Conservation (phyloP, 2,329 filamentous ascomycete species). For the Alternaria ventricosa region DNA sequence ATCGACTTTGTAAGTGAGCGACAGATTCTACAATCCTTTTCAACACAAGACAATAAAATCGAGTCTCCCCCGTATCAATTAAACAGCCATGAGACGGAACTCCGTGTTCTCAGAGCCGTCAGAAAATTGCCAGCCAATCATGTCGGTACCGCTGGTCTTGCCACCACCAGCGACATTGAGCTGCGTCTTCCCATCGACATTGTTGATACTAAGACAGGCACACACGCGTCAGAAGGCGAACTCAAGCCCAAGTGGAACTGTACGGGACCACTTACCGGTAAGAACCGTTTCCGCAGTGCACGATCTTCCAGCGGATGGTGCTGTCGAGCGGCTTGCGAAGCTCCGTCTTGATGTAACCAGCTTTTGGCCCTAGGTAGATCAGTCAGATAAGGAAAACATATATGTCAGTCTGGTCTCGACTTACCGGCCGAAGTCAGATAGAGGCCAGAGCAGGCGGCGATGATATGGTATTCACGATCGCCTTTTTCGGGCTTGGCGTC, state of each 20-base stretch:
- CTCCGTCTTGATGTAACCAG: background rate
- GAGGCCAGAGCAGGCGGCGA: constrained; percentile 1
- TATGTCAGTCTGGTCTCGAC: background rate
- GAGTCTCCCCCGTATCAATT: background rate
- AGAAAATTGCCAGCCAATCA: background rate
- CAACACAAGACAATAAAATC: background rate
- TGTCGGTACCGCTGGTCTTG: background rate
- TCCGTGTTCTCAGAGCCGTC: background rate
- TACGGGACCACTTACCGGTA: background rate
- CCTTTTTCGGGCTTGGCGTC: background rate
- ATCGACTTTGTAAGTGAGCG: background rate
- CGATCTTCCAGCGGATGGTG: constrained; percentile 2
- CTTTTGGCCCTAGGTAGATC: background rate
- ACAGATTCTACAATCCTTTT: background rate
- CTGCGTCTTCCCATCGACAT: background rate
- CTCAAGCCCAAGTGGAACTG: background rate
- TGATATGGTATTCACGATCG: constrained; percentile 9
- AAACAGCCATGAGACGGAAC: constrained; percentile 1
- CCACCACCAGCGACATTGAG: background rate
- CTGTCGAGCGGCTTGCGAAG: background rate
- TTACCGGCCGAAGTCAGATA: background rate
- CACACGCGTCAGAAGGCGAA: background rate
- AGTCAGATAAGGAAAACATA: background rate
- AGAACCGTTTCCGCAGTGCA: background rate
- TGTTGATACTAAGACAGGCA: background rate